Evolutionary conservation across 768 basidiomycete species (phyloP).

Genomic region (Kwoniella sp.): DNA sequence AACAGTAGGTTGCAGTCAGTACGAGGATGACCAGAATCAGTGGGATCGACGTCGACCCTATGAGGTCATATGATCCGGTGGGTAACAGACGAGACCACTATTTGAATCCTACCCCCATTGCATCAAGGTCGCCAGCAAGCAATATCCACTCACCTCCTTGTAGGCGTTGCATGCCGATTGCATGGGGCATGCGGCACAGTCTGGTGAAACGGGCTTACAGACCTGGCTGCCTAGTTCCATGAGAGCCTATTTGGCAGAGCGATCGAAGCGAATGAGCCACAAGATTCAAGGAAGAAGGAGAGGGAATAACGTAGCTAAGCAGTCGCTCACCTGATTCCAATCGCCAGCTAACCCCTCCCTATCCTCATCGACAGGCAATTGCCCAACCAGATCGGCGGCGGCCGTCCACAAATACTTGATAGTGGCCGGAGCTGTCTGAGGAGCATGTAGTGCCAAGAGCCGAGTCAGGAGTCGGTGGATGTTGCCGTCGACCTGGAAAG

Average conservation of each 20-base stretch:
- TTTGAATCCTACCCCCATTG: too few species aligned
- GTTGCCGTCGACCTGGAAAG: slow-evolving; percentile 78
- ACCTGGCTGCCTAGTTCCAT: slow-evolving; percentile 94
- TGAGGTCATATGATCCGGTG: too few species aligned
- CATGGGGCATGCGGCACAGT: slow-evolving; percentile 74
- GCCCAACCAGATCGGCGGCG: slow-evolving; percentile 70
- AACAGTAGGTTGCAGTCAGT: not conserved
- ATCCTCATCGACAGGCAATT: slow-evolving; percentile 55
- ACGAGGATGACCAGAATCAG: not conserved
- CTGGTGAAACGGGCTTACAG: slow-evolving; percentile 81
- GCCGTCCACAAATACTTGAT: slow-evolving; percentile 81
- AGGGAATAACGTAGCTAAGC: not conserved
- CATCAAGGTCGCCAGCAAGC: too few species aligned
- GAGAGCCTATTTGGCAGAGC: slow-evolving; percentile 66
- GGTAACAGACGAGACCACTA: too few species aligned
- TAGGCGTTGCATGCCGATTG: slow-evolving; percentile 71
- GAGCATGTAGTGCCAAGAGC: slow-evolving; percentile 76
- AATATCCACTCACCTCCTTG: slow-evolving; percentile 55
- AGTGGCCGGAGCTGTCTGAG: slow-evolving; percentile 75
- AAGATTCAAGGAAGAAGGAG: not conserved
- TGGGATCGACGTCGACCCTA: too few species aligned
- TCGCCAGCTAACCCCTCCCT: slow-evolving; percentile 65
- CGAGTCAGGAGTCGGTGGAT: slow-evolving; percentile 83
- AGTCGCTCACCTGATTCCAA: slow-evolving; percentile 62
- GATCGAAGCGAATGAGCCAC: not conserved